Base-by-base conservation (phyloP, 2,329 filamentous ascomycete species). In the Cytospora mali region DNA sequence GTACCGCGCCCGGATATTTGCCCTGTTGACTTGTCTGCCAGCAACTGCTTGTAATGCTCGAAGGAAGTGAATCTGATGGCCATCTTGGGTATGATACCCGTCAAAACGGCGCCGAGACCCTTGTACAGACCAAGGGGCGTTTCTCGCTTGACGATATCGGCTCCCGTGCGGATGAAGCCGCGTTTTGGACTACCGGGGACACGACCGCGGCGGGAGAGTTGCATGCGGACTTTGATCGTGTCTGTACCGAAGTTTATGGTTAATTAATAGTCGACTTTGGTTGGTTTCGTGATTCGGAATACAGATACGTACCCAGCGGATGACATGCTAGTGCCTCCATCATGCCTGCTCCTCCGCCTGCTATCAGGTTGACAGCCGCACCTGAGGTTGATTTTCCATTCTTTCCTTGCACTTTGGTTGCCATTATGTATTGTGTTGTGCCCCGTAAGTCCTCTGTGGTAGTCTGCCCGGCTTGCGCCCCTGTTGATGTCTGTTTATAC, bases 191-290 rank as follows among this genome's bases (percentile, higher is more conserved):
- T 87, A 65, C 95, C 95, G 62, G 93, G 93, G 64, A 87, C 85
- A 69, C 90, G 86, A 55, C 91, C 92, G 75, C 95, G 88, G 69
- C 90, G 86, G 61, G 95, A 98, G 65, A 99, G 89, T 80, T 99
- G 95, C 96, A 99, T 99, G 70, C 95, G 93, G 66, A 99, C 95
- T 85, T 99, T 97, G 82, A 98, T 96, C 64, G 93, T 97, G 77
- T 97, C 92, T 91, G 68, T 51, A 16, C 21, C 21, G 14, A 49
- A 7, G 31, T 23, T 42, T 52, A 29, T 35, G 67, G 64, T 69
- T 58, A 64, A 69, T 69, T 64, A 74, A 64, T n/a, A n/a, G n/a
- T n/a, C n/a, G n/a, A n/a, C n/a, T n/a, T n/a, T 23, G 3, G 6
- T 14, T 25, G 25, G 9, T 16, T n/a, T 33, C 16, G 2, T 25